phyloP scores from a whole-genome alignment of 768 basidiomycete species.

The Phlegmacium glaucopus region DNA sequence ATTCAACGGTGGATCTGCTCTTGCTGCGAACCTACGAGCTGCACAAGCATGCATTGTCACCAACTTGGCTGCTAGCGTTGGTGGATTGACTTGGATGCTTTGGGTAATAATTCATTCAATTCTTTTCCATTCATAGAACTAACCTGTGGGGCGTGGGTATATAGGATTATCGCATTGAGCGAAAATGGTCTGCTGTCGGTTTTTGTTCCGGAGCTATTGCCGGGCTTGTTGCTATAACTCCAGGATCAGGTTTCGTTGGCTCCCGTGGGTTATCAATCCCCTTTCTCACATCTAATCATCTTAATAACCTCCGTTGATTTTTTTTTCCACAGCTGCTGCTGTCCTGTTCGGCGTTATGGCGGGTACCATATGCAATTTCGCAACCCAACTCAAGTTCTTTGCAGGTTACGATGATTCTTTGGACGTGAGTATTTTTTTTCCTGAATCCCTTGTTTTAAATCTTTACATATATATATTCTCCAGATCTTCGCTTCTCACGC shows the following conservation, averaged over 20 bases:
- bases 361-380: conserved; percentile 87
- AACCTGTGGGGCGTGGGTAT: not conserved
- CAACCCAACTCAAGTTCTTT: conserved; percentile 89
- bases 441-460: not conserved
- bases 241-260: conserved; percentile 79
- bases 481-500: conserved; percentile 90
- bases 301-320: conserved; percentile 1
- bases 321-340: conserved; percentile 54
- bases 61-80: conserved; percentile 86
- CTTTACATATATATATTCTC: not conserved
- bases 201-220: conserved; percentile 95
- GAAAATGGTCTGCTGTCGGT: conserved; percentile 91
- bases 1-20: conserved; percentile 91
- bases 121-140: not conserved
- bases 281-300: not conserved
- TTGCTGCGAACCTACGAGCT: conserved; percentile 88
- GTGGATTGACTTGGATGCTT: conserved; percentile 90
- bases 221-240: conserved; percentile 88
- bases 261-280: conserved; percentile 49
- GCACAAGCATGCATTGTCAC: conserved; percentile 90
- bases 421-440: conserved; percentile 48
- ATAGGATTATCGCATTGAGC: conserved; percentile 88
- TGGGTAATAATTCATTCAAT: conserved; percentile 45
- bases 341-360: conserved; percentile 85
- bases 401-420: conserved; percentile 76